Conservation (phyloP, 1,139 yeast genomes). For the Eremothecium cymbalariae region DNA sequence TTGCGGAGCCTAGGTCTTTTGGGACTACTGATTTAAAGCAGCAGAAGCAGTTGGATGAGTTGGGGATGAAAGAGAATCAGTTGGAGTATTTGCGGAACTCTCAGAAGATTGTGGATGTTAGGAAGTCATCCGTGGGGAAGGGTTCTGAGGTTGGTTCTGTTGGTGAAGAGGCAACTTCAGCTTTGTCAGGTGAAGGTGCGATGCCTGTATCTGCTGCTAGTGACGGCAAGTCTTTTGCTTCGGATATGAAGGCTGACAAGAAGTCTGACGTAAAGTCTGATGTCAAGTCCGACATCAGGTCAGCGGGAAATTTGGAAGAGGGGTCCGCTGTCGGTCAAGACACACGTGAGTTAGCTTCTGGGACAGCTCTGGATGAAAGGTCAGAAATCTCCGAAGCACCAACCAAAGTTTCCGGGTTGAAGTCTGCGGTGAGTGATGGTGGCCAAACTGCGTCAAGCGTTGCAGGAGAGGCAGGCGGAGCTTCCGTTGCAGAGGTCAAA, state of each 20-base stretch:
- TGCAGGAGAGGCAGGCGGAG: slow-evolving; percentile 4
- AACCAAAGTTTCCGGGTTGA: no score
- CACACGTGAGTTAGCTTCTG: no score
- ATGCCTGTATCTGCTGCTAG: no score
- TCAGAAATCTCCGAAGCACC: no score
- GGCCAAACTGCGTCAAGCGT: no score
- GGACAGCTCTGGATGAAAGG: no score
- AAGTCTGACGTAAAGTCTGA: no score
- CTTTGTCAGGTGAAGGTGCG: slow-evolving; percentile 1
- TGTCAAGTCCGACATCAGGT: no score
- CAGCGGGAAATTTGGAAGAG: no score
- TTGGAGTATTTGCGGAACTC: slow-evolving; percentile 19
- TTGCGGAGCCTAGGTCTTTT: slow-evolving; percentile 23
- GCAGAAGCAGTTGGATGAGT: slow-evolving; percentile 15
- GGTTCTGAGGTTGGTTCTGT: slow-evolving; percentile 1
- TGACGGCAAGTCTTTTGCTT: background rate
- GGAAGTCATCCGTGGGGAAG: slow-evolving; percentile 6
- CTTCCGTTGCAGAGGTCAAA: slow-evolving; percentile 8
- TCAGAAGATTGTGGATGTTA: slow-evolving; percentile 20
- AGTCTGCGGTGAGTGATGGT: no score
- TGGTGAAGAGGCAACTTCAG: slow-evolving; percentile 1
- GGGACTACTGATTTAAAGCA: slow-evolving; percentile 25
- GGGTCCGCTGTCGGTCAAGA: no score
- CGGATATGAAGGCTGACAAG: background rate
- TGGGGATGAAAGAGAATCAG: slow-evolving; percentile 22